Base-by-base conservation (phyloP, 257 asterid species). In the Jaltomata sinuosa region DNA sequence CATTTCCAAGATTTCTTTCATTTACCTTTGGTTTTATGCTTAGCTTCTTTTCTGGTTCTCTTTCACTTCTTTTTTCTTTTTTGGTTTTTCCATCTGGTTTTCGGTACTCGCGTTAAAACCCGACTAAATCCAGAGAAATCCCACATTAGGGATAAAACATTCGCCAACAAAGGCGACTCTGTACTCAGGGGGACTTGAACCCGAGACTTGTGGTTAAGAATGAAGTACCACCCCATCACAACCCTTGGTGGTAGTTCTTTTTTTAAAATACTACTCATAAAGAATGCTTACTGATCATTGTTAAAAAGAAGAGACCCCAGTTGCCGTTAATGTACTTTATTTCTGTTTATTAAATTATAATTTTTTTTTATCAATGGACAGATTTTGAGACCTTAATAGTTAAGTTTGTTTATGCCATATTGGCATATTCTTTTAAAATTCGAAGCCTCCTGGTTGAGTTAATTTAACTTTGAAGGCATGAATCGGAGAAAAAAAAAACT, bases 251-350 rank as follows among this genome's bases (percentile, higher is more conserved):
- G n/a, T n/a, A n/a, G 36, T 32, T 36, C 16, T 45, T 57, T 22
- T 59, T 5, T 1, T 16, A 12, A 15, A 16, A 8, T 16, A n/a
- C n/a, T n/a, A n/a, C n/a, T 10, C 11, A 45, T 25, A 47, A 65
- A 45, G 85, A 21, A 31, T 47, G 38, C 6, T 38, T 82, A 84
- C 79, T 69, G n/a, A n/a, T n/a, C 81, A 79, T 54, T 89, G 93
- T 94, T 86, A 89, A 92, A 76, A 90, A 91, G 92, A 90, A 87
- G 93, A 86, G 91, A 86, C 85, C 40, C 36, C 81, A 47, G 81
- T 22, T 76, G 81, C 42, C 81, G 25, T 76, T 47, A 5, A 47
- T 76, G 81, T 15, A 6, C 81, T 47, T 27, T 45, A 76, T 76
- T 6, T 47, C 21, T 76, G 14, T 14, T 27, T 47, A 8, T 25